Evolutionary conservation across 169 alveolate species (phyloP), one percentile per base, ranked within the genome.

Genomic region (Miamiensis avidus): DNA sequence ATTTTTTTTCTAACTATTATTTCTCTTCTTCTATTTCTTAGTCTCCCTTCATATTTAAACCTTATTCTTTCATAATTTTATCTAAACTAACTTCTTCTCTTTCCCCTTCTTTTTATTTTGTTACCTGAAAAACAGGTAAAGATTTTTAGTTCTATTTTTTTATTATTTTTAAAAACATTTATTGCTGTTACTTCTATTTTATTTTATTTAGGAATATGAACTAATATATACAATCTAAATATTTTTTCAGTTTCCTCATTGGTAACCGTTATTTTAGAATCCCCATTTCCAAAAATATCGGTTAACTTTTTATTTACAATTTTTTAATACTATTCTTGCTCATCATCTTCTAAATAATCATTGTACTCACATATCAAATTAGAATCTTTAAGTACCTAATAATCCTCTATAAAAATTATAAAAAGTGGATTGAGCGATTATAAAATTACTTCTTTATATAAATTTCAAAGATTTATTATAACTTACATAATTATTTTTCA

Each of bases 271-370:
- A 82, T 65, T 82, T 76, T 82, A 25, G 34, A 25, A 32, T 82
- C 86, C 28, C 73, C 29, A n/a, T 20, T 69, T n/a, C 72, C 74
- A 29, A 82, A 82, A 31, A 82, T 31, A 0, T 69, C 78, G 1
- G 30, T 25, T 0, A 82, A 31, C 30, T 31, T 25, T 74, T 72
- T 82, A 29, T 25, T 0, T 1, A 29, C 33, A 20, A 69, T 32
- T 30, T 16, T 27, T 82, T 82, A 29, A n/a, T 34, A 31, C 29
- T 65, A 0, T 31, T 82, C 86, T 29, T 30, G 1, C 25, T 82
- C 86, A 32, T 82, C 86, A 1, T 82, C 86, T 73, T 82, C 86
- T 79, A 34, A 65, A 11, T 49, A 79, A 29, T 79, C 84, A 26
- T 34, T 72, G 29, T 79, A 33, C 64, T 79, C 84, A 31, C 64